phyloP scores from a whole-genome alignment of 1,284 basidiomycete genomes.

The Pyrrhoderma noxium region DNA sequence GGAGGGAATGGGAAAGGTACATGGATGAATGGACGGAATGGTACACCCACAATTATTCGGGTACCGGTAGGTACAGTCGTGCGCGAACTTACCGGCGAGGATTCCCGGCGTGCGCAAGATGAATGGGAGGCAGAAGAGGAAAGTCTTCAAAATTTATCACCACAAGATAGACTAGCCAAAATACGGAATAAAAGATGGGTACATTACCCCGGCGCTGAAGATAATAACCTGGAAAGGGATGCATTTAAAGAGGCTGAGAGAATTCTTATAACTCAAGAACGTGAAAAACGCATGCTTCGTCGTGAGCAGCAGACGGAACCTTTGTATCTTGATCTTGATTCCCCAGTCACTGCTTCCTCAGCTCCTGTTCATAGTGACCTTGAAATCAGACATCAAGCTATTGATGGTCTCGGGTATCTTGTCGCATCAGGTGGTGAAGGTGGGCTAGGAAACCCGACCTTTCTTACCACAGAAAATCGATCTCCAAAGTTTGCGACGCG shows the following conservation, averaged over 20 bases:
- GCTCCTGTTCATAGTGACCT: conserved; percentile 34
- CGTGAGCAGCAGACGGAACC: conserved; percentile 38
- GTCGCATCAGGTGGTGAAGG: conserved; percentile 77
- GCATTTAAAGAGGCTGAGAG: conserved; percentile 72
- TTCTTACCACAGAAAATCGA: conserved; percentile 58
- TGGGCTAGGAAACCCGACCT: conserved; percentile 89
- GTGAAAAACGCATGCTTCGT: conserved; percentile 44
- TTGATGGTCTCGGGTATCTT: conserved; percentile 54
- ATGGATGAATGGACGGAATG: conserved; percentile 77
- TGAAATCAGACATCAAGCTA: conserved; percentile 48
- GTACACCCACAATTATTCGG: conserved; percentile 62
- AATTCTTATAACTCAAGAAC: conserved; percentile 54
- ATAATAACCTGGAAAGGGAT: conserved; percentile 56
- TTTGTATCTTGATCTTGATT: conserved; percentile 55
- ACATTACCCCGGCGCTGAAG: conserved; percentile 66
- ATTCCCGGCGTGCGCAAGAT: conserved; percentile 52
- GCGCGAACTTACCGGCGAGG: conserved; percentile 59
- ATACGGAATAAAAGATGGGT: conserved; percentile 69
- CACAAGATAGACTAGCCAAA: conserved; percentile 43
- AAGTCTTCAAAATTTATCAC: conserved; percentile 41
- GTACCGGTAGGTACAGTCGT: conserved; percentile 90
- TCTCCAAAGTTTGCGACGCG: conserved; percentile 78
- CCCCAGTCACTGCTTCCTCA: conserved; percentile 29
- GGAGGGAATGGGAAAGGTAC: conserved; percentile 75
- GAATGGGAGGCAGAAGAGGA: conserved; percentile 66